These are phyloP conservation scores for Sideroxylon spinosum DNA, from an alignment of 179 eudicot species.

Conservation along the genomic window DNA sequence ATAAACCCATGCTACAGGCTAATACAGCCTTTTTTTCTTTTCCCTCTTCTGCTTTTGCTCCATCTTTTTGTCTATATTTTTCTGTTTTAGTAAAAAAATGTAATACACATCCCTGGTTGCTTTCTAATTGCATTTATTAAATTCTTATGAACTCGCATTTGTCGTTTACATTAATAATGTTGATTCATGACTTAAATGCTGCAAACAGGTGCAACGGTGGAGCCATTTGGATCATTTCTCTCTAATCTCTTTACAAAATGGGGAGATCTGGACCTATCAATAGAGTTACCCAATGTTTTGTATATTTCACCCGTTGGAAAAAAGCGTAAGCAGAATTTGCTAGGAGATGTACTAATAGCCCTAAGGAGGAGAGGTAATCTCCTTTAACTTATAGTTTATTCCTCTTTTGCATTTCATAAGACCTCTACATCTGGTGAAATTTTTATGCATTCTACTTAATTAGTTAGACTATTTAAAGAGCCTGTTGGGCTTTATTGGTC, in stretches of 20 bases:
- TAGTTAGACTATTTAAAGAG: not conserved
- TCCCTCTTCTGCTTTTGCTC: no score
- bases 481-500: no score
- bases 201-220: slow-evolving; percentile 86
- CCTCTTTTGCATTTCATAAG: not conserved
- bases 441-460: not conserved
- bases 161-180: not conserved
- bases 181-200: slow-evolving; percentile 10
- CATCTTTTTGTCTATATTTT: no score
- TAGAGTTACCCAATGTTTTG: slow-evolving; percentile 67
- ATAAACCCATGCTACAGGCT: no score
- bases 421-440: not conserved
- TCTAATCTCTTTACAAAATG: slow-evolving; percentile 86
- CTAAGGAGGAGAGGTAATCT: slow-evolving; percentile 59
- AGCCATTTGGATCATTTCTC: slow-evolving; percentile 93
- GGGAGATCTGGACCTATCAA: slow-evolving; percentile 92
- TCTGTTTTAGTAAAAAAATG: no score
- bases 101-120: no score
- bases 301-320: slow-evolving; percentile 57
- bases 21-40: no score
- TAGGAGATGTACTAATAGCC: slow-evolving; percentile 55
- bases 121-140: not conserved
- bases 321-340: slow-evolving; percentile 62
- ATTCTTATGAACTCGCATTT: not conserved
- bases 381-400: slow-evolving; percentile 8